A percentile compares a stretch with the other conserved stretches of the same genome.
phyloP scores from a whole-genome alignment of 305 asterid species.

The Fraxinus xanthoxyloides region DNA sequence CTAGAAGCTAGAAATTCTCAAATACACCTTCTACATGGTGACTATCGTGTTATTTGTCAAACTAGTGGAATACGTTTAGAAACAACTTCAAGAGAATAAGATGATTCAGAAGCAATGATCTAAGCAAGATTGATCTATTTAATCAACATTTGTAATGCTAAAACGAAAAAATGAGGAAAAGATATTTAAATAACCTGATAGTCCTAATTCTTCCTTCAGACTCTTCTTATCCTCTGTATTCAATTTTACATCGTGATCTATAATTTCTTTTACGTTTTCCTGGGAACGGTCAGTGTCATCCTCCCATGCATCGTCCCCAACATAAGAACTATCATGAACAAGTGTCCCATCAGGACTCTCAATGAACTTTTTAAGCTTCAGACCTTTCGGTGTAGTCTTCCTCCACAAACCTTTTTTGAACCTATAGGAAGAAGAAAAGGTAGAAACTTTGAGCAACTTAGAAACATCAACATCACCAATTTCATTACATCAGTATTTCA shows the following conservation, averaged over 20 bases:
- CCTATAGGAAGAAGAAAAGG: constrained; percentile 33
- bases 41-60: background rate
- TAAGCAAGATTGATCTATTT: constrained; percentile 5
- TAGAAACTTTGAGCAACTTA: constrained; percentile 12
- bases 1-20: background rate
- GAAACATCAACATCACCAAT: constrained; percentile 9
- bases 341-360: constrained; percentile 87
- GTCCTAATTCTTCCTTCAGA: constrained; percentile 65
- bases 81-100: background rate
- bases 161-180: constrained; percentile 9
- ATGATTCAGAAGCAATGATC: background rate
- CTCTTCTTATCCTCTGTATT: constrained; percentile 50
- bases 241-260: constrained; percentile 52
- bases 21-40: background rate
- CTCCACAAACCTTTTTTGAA: constrained; percentile 93
- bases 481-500: constrained; percentile 4
- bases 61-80: background rate
- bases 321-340: constrained; percentile 80
- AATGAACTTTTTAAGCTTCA: constrained; percentile 80
- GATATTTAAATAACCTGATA: constrained; percentile 61
- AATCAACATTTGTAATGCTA: background rate
- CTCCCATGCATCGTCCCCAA: constrained; percentile 96
- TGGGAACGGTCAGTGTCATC: constrained; percentile 61
- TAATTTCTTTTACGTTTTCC: constrained; percentile 48
- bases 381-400: constrained; percentile 87